Evolutionary conservation across 2,329 filamentous ascomycete species (phyloP), one percentile per base, ranked within the genome.

Genomic region (Ceratocystis alfenasii): DNA sequence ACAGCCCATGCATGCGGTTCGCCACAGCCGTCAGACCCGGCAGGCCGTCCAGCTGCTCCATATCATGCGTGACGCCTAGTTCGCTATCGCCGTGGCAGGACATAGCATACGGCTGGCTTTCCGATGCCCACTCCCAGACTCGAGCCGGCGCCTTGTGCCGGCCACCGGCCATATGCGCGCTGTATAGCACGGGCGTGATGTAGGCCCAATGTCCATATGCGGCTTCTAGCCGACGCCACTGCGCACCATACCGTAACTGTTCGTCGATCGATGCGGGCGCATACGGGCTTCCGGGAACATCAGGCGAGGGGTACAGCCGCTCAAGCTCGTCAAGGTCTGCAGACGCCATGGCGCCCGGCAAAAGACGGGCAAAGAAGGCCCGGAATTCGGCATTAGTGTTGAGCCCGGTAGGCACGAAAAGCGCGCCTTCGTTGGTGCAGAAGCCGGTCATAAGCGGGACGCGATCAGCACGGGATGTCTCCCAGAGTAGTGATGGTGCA

Each of bases 401-500:
- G 64, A 81, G 77, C 5, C 72, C 70, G 15, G 76, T 73, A 0
- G 85, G 81, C 0, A 89, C 81, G 71, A 89, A 90, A 46, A 78
- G 73, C 0, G 83, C 80, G 17, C 87, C 87, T 73, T 90, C 87
- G 70, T 89, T 85, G 48, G 83, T 82, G 73, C 85, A 86, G 76
- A 85, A 90, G 6, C 87, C 87, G 0, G 86, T 88, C 62, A 90
- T 75, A 15, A 25, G 67, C 65, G 65, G 60, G 7, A 53, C 65
- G 85, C 77, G 69, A 78, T 45, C 78, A 69, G 85, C 78, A 72
- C 79, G 69, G 85, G 78, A 72, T 5, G 17, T 44, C 53, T 25
- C 25, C 59, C 64, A 55, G 8, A 8, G 44, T 17, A 79, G 82
- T 17, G 0, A 79, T 76, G 0, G 78, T 75, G 30, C 76, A 72